Base-by-base conservation (phyloP, 352 stramenopile genomes). In the Phytopythium chamaehyphon region DNA sequence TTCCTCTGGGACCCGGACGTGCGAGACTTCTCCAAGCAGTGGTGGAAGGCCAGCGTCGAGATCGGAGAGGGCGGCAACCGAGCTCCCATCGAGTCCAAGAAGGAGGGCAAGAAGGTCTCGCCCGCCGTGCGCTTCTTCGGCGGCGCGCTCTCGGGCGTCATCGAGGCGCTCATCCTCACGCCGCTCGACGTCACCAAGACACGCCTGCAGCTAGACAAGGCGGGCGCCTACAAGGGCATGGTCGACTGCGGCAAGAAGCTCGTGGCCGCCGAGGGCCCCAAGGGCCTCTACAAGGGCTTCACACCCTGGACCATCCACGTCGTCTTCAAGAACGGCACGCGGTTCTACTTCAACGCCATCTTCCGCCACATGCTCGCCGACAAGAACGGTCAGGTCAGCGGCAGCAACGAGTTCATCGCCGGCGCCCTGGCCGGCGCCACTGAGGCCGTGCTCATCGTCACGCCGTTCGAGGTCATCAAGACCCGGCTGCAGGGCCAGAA, bases 401-500 rank as follows among this genome's bases (percentile, higher is more conserved):
- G 79, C 26, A 57, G 69, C 40, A 90, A 90, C 38, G 80, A 93
- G 59, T 93, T 93, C 52, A 47, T 87, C 26, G 96, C 96, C 22
- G 96, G 96, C 23, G 81, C 98, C 6, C 55, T 95, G 4, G 95
- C 88, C 9, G 96, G 96, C 22, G 78, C 97, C 14, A 98, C 96
- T 0, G 96, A 99, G 62, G 96, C 96, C 19, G 77, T 98, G 66
- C 63, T 98, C 7, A 97, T 99, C 47, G 96, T 99, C 6, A 99
- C 96, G 33, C 96, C 96, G 11, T 98, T 98, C 18, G 96, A 99
- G 71, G 96, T 99, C 3, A 98, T 98, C 69, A 99, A 99, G 79
- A 98, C 85, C 81, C 84, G 96, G 52, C 93, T 99, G 77, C 95
- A 99, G 69, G 76, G 80, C 10, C 80, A 93, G 60, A 97, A 98